These are phyloP conservation scores for Penicillium bovifimosum DNA, from an alignment of 495 filamentous ascomycete species.

Conservation along the genomic window DNA sequence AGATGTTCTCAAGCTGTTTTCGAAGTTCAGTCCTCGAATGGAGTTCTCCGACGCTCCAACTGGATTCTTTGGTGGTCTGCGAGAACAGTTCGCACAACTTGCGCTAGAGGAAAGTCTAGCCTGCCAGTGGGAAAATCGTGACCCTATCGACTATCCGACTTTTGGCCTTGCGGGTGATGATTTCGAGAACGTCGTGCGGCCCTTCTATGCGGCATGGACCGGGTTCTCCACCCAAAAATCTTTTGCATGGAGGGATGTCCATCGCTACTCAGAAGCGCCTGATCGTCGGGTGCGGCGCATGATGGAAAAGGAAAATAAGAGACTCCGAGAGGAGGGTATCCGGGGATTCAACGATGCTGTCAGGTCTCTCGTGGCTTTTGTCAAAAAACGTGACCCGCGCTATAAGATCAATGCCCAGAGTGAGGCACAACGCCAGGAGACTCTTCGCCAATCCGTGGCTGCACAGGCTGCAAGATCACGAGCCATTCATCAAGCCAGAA, in stretches of 20 bases:
- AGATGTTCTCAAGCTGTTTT: constrained; percentile 67
- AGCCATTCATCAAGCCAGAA: constrained; percentile 71
- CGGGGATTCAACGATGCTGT: constrained; percentile 92
- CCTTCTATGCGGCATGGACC: constrained; percentile 79
- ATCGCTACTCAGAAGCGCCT: constrained; percentile 75
- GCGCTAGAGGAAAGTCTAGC: constrained; percentile 75
- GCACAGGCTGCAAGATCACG: constrained; percentile 81
- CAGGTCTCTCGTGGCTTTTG: constrained; percentile 78
- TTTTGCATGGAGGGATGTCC: constrained; percentile 85
- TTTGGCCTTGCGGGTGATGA: constrained; percentile 68
- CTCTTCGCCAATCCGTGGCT: constrained; percentile 68
- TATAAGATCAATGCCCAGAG: constrained; percentile 64
- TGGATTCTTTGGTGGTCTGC: constrained; percentile 79
- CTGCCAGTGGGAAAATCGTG: constrained; percentile 58
- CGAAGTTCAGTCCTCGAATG: constrained; percentile 68
- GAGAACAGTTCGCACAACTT: constrained; percentile 69
- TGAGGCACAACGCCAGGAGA: constrained; percentile 74
- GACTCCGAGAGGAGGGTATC: constrained; percentile 72
- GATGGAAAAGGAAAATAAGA: constrained; percentile 95
- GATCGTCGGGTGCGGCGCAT: constrained; percentile 76
- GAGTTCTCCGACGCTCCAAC: constrained; percentile 67
- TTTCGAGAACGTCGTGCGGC: constrained; percentile 65
- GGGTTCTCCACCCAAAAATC: constrained; percentile 77
- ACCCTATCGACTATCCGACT: constrained; percentile 61
- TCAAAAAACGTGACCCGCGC: constrained; percentile 87